A percentile compares a stretch with the other conserved stretches of the same genome.
These are phyloP conservation scores for Wickerhamomyces kurtzmanii DNA, from an alignment of 805 yeast species.

Conservation along the genomic window DNA sequence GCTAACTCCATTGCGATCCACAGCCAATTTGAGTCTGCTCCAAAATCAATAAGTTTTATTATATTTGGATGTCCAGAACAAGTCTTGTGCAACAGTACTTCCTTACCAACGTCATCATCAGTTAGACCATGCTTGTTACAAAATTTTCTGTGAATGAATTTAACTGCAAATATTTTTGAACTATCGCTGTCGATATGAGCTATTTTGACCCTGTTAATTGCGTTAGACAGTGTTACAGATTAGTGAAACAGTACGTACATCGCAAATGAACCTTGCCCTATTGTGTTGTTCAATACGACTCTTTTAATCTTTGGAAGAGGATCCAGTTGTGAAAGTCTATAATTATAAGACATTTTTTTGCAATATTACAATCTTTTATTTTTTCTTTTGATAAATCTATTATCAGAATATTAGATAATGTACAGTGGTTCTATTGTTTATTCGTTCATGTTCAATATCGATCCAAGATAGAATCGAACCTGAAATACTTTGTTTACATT, in stretches of 20 bases:
- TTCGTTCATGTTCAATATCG: too few relatives aligned
- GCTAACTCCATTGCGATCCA: constrained; percentile 66
- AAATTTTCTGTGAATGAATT: constrained; percentile 38
- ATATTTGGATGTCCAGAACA: constrained; percentile 54
- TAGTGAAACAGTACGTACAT: constrained; percentile 20
- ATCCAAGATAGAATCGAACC: too few relatives aligned
- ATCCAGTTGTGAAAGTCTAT: constrained; percentile 34
- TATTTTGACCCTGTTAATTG: constrained; percentile 30
- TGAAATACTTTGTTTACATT: too few relatives aligned
- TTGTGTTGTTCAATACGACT: constrained; percentile 36
- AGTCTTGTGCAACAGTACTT: constrained; percentile 47
- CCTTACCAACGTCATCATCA: constrained; percentile 36
- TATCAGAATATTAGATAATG: too few relatives aligned
- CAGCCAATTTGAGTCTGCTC: constrained; percentile 44
- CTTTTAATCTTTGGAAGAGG: constrained; percentile 38
- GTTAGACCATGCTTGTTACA: constrained; percentile 23
- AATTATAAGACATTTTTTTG: too few relatives aligned
- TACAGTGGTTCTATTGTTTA: too few relatives aligned
- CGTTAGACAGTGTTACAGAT: neutral
- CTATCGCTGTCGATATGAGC: constrained; percentile 28
- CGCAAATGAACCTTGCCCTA: constrained; percentile 66
- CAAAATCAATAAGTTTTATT: constrained; percentile 42
- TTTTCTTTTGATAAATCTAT: too few relatives aligned
- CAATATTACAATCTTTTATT: too few relatives aligned
- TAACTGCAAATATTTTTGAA: constrained; percentile 39